These are phyloP conservation scores for Ganoderma multipileum DNA, from an alignment of 1,284 basidiomycete species.

Conservation along the genomic window DNA sequence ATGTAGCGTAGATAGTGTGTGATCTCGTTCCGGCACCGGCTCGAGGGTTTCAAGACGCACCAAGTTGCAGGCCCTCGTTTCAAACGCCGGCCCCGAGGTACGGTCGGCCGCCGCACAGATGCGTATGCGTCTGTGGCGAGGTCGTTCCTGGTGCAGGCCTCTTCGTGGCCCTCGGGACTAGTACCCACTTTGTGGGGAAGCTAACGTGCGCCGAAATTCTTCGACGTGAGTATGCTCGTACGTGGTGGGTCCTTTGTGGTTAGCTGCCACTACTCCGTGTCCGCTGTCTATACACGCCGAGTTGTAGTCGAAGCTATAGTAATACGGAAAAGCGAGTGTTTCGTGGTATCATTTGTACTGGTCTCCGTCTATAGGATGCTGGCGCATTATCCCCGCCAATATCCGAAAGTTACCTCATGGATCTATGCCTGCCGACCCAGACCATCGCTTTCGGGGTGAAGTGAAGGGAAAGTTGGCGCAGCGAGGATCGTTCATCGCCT, in stretches of 20 bases:
- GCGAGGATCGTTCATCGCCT: too few relatives aligned
- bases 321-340: too few relatives aligned
- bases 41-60: background rate
- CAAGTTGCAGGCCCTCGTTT: background rate
- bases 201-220: slow-evolving; percentile 20
- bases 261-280: background rate
- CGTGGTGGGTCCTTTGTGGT: background rate
- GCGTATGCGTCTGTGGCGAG: background rate
- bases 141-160: slow-evolving; percentile 21
- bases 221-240: background rate
- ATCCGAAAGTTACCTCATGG: too few relatives aligned
- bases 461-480: too few relatives aligned
- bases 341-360: too few relatives aligned
- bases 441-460: too few relatives aligned
- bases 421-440: too few relatives aligned
- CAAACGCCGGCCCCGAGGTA: slow-evolving; percentile 17
- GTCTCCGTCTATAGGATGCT: too few relatives aligned
- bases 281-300: background rate
- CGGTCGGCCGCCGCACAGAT: slow-evolving; percentile 10
- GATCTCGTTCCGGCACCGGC: background rate
- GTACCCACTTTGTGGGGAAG: slow-evolving; percentile 19
- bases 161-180: slow-evolving; percentile 22
- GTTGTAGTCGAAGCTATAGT: background rate
- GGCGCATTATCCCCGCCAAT: too few relatives aligned
- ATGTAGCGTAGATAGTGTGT: background rate